phyloP scores from a whole-genome alignment of 2,329 filamentous ascomycete genomes.

The Arthrobotrys conoides region DNA sequence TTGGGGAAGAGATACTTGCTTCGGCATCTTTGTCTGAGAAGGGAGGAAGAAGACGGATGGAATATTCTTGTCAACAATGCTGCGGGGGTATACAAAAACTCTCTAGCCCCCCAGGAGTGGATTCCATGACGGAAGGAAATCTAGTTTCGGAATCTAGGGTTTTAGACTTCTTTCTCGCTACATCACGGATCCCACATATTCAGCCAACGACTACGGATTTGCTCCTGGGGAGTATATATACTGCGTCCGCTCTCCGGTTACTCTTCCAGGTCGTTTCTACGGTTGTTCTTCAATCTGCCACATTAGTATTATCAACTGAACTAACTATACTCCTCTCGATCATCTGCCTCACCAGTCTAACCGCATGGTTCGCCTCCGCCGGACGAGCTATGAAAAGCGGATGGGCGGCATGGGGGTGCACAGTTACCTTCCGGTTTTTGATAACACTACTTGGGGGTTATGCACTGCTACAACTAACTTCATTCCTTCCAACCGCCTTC shows the following conservation, averaged over 20 bases:
- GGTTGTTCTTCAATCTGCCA: background rate
- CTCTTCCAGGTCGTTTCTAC: background rate
- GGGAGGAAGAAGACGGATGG: background rate
- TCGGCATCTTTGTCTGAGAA: background rate
- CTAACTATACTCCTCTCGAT: background rate
- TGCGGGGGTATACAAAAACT: background rate
- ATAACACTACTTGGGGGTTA: background rate
- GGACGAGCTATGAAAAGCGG: slow-evolving; percentile 11
- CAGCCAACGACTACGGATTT: slow-evolving; percentile 9
- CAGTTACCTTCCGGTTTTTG: background rate
- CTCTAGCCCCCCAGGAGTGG: background rate
- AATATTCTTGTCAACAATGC: background rate
- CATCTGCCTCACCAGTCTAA: slow-evolving; percentile 18
- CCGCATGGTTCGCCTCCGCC: slow-evolving; percentile 18
- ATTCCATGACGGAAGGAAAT: background rate
- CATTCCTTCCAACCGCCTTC: background rate
- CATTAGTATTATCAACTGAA: slow-evolving; percentile 8
- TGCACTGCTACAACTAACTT: background rate
- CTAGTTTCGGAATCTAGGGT: background rate
- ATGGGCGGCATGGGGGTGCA: slow-evolving; percentile 14
- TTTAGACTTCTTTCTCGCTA: background rate
- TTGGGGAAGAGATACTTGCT: background rate
- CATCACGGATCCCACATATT: background rate
- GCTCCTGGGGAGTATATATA: slow-evolving; percentile 6
- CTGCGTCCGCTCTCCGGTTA: slow-evolving; percentile 9